Evolutionary conservation across 176 grass and related monocot species (phyloP), one percentile per base, ranked within the genome.

Genomic region (Raddia distichophylla): DNA sequence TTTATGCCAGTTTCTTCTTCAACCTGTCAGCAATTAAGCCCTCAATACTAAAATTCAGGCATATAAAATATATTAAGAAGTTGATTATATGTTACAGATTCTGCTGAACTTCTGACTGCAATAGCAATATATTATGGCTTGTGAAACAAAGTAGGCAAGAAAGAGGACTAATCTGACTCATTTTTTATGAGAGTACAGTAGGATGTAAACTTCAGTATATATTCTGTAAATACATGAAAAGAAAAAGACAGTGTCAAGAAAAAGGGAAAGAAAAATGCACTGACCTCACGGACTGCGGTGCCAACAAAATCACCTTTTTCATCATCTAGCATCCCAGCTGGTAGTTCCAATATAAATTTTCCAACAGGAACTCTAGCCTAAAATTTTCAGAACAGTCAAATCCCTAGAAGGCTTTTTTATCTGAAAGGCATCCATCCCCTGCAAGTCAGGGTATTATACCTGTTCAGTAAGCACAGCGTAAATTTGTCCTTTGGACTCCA

Each of bases 311-410:
- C 92, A 1, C 92, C 92, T 22, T 87, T 88, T 64, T 91, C 95
- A 84, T 95, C 93, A 85, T 98, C 92, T 82, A 95, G 18, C 95
- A 98, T 98, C 19, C 95, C 95, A 80, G 95, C 95, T 74, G 95
- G 95, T 34, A 98, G 62, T 71, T 95, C 95, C 78, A 98, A 56
- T 16, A 98, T 50, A 65, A 95, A 87, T 42, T 93, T 98, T 55
- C 96, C 96, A 63, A 95, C 65, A 34, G 93, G 89, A 81, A 95
- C 93, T 71, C 96, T 95, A 74, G 89, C 92, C 93, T 98, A 79
- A 20, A 67, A 79, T 59, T 75, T 79, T 47, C 1, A 16, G 2
- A 87, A 37, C 16, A 34, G 47, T 72, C 9, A 79, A 60, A 37
- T 18, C 17, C 63, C 63, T 3, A 85, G 33, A 62, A 55, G 5